Percentiles rank a stretch among this genome's conserved stretches.
Conservation (phyloP, 1,284 basidiomycete genomes). For the Ustilago xerochloae region DNA sequence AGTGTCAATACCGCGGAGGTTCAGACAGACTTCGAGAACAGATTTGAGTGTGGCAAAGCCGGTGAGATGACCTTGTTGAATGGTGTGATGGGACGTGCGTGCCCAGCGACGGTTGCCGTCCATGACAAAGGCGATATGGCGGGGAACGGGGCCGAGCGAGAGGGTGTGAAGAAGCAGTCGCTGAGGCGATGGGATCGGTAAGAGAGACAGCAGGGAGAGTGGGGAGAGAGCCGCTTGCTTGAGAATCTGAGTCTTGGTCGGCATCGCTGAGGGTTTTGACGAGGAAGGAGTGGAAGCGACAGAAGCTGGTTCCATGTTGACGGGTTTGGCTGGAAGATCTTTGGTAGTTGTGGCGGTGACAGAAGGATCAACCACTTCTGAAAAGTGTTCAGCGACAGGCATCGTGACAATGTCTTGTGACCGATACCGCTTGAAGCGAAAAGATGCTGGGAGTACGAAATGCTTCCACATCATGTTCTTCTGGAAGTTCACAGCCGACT, state of each 20-base stretch:
- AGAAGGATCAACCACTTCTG: neutral
- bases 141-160: constrained; percentile 80
- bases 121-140: constrained; percentile 96
- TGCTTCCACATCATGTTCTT: neutral
- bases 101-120: constrained; percentile 97
- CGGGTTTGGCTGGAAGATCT: neutral
- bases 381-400: neutral
- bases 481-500: neutral
- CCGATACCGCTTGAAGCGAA: neutral
- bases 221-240: constrained; percentile 41
- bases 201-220: constrained; percentile 33
- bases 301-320: neutral
- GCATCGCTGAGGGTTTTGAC: constrained; percentile 1
- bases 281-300: neutral
- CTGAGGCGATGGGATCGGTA: constrained; percentile 35
- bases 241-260: constrained; percentile 22
- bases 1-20: constrained; percentile 67
- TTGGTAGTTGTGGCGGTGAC: neutral
- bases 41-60: constrained; percentile 85
- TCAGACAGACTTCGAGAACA: constrained; percentile 65
- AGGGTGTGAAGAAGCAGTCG: constrained; percentile 42
- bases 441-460: neutral
- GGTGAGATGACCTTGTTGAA: constrained; percentile 78
- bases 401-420: neutral
- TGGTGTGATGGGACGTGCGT: constrained; percentile 68